phyloP scores from a whole-genome alignment of 2,329 filamentous ascomycete species.

The Pyricularia grisea region DNA sequence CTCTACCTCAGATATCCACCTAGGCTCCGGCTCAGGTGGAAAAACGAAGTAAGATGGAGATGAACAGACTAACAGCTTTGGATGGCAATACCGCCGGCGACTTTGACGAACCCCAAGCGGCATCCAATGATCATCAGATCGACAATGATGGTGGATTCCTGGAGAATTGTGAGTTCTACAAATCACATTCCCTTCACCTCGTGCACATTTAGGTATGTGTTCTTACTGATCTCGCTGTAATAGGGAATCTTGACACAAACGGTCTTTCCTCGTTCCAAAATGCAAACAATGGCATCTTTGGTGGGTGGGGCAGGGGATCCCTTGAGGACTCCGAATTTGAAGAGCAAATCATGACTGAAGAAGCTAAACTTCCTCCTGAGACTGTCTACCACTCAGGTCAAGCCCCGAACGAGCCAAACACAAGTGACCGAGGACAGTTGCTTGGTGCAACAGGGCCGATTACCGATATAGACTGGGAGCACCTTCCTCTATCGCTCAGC shows the following conservation, averaged over 20 bases:
- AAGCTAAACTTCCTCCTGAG: not conserved
- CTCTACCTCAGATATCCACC: not conserved
- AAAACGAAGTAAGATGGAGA: not conserved
- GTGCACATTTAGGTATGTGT: not conserved
- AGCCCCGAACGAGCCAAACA: no score
- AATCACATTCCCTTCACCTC: not conserved
- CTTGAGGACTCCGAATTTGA: not conserved
- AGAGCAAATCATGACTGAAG: not conserved
- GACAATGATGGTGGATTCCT: not conserved
- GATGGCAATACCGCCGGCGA: not conserved
- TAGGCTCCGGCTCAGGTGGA: not conserved
- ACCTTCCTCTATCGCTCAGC: not conserved
- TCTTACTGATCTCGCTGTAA: not conserved
- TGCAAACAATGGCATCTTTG: not conserved
- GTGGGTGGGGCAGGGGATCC: not conserved
- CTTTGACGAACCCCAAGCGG: not conserved
- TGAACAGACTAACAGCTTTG: not conserved
- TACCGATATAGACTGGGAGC: no score
- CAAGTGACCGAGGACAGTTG: no score
- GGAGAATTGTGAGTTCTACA: not conserved
- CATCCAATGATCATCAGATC: not conserved
- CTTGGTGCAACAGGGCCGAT: no score
- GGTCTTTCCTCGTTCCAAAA: not conserved
- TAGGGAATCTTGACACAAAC: not conserved
- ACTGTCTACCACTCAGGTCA: not conserved